Conservation (phyloP, 2,329 filamentous ascomycete species). For the Ophiobolus disseminans region DNA sequence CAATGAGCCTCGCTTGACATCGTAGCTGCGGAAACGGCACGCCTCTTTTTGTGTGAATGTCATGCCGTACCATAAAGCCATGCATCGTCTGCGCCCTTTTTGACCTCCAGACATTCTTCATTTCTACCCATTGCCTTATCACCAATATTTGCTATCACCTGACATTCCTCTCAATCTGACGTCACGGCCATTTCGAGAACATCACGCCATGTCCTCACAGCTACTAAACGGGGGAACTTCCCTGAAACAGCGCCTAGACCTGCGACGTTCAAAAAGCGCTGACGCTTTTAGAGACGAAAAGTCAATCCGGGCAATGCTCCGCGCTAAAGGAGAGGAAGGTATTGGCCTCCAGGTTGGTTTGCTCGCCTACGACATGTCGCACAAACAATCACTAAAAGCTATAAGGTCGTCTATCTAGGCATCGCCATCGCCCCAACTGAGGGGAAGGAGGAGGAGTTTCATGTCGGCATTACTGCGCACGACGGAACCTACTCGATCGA, state of each 20-base stretch:
- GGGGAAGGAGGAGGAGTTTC: constrained; percentile 54
- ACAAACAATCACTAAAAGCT: constrained; percentile 2
- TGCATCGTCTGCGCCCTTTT: neutral
- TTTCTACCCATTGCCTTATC: neutral
- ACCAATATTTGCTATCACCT: neutral
- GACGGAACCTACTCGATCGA: constrained; percentile 78
- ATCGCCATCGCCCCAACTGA: constrained; percentile 64
- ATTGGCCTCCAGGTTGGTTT: no score
- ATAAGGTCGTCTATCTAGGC: constrained; percentile 63
- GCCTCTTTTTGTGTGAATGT: neutral
- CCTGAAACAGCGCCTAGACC: no score
- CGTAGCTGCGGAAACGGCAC: neutral
- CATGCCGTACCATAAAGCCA: neutral
- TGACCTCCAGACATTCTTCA: neutral
- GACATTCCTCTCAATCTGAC: no score
- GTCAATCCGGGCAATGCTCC: no score
- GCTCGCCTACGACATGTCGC: no score
- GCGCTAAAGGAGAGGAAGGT: no score
- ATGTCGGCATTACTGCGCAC: constrained; percentile 68
- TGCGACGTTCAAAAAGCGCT: no score
- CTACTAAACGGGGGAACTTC: no score
- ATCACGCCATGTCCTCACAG: no score
- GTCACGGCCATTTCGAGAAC: no score
- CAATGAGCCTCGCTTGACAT: constrained; percentile 8
- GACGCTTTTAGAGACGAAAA: no score